Evolutionary conservation across 2,329 filamentous ascomycete species (phyloP).

Genomic region (Thermomyces lanuginosus): DNA sequence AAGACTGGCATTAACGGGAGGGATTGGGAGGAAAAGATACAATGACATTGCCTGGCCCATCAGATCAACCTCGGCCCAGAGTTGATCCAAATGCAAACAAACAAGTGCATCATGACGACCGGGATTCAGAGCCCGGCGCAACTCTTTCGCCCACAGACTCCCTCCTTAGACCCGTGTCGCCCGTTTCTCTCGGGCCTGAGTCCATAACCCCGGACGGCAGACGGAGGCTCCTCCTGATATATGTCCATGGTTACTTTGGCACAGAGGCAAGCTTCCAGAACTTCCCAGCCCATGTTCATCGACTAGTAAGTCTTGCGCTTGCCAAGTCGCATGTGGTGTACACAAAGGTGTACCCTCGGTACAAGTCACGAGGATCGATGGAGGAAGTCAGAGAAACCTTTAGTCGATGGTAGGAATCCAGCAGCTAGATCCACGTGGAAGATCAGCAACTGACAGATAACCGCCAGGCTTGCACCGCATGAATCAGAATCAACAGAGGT

Average conservation of each 20-base stretch:
- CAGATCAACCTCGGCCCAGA: too few relatives aligned
- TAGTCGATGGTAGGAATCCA: constrained; percentile 48
- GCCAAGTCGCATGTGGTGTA: constrained; percentile 63
- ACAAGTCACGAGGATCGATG: constrained; percentile 29
- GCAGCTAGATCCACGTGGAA: neutral
- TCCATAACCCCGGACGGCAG: too few relatives aligned
- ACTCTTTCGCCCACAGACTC: too few relatives aligned
- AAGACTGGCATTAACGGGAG: too few relatives aligned
- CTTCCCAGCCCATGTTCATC: constrained; percentile 77
- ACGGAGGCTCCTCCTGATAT: constrained; percentile 55
- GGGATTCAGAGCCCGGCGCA: too few relatives aligned
- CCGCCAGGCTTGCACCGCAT: constrained; percentile 52
- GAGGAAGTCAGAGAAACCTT: constrained; percentile 65
- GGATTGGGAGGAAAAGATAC: too few relatives aligned
- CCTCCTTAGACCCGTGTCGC: too few relatives aligned
- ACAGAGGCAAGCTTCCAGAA: constrained; percentile 73
- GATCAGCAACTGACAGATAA: neutral
- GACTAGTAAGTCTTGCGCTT: constrained; percentile 49
- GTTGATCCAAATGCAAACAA: too few relatives aligned
- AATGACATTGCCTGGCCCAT: too few relatives aligned
- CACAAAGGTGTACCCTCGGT: constrained; percentile 46
- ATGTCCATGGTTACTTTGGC: constrained; percentile 83
- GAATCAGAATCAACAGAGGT: constrained; percentile 60
- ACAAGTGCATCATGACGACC: too few relatives aligned
- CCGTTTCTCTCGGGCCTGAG: constrained; percentile 3